phyloP scores from a whole-genome alignment of 1,139 yeast species.

The Candida sanyaensis region DNA sequence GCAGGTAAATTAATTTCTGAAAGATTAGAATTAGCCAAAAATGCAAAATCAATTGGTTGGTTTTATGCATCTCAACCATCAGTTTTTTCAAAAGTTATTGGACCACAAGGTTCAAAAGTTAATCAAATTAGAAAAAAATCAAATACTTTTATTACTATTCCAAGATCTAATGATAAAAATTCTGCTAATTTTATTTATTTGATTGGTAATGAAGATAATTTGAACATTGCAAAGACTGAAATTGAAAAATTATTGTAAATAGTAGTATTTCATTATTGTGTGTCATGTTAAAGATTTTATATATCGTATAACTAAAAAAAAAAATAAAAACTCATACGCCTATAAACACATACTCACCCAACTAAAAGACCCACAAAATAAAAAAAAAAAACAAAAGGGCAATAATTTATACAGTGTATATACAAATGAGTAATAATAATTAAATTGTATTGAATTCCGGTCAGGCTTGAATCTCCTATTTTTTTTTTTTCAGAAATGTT shows the following conservation, averaged over 20 bases:
- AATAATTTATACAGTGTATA: too few species aligned
- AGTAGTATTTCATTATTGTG: too few species aligned
- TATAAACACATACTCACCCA: too few species aligned
- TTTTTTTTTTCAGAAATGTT: too few species aligned
- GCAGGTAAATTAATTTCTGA: conserved; percentile 37
- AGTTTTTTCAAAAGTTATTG: conserved; percentile 62
- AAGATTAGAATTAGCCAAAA: conserved; percentile 35
- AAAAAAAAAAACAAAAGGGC: not conserved
- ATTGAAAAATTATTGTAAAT: conserved; percentile 21
- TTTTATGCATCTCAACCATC: conserved; percentile 36
- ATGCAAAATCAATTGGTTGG: conserved; percentile 40
- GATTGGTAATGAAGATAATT: conserved; percentile 34
- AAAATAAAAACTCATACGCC: too few species aligned
- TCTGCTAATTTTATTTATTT: conserved; percentile 26
- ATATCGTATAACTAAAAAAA: too few species aligned
- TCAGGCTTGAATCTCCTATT: too few species aligned
- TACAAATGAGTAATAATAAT: too few species aligned
- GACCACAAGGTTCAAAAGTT: conserved; percentile 74
- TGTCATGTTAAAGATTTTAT: not conserved
- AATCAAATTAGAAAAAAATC: conserved; percentile 61
- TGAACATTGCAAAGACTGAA: conserved; percentile 28
- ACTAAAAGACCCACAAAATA: too few species aligned
- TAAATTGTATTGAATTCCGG: too few species aligned
- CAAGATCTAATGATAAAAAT: conserved; percentile 53
- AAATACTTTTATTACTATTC: conserved; percentile 63